These are phyloP conservation scores for Hura crepitans DNA, from an alignment of 441 rosid genomes.

Conservation along the genomic window DNA sequence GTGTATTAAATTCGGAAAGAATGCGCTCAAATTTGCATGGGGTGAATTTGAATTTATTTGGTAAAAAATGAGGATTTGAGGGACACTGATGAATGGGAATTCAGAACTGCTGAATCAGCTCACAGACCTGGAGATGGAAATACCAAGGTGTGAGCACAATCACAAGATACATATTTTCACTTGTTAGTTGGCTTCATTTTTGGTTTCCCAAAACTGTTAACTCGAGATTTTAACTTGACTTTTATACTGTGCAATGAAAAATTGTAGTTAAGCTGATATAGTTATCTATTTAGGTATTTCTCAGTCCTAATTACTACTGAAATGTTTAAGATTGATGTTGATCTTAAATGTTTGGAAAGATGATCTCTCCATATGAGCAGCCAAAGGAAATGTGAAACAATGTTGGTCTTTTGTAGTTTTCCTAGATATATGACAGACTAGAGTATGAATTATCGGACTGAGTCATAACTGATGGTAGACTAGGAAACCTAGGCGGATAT, in stretches of 20 bases:
- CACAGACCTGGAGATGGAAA: constrained; percentile 18
- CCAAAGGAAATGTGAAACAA: not conserved
- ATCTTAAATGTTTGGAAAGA: not conserved
- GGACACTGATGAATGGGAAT: constrained; percentile 39
- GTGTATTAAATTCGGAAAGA: constrained; percentile 28
- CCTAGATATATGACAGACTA: not conserved
- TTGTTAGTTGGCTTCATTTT: not conserved
- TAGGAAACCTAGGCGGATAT: too few species aligned
- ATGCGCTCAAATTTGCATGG: constrained; percentile 22
- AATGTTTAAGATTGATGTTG: not conserved
- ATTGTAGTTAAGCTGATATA: not conserved
- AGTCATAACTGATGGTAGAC: too few species aligned
- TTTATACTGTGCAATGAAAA: too few species aligned
- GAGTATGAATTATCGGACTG: too few species aligned
- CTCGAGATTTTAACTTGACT: not conserved
- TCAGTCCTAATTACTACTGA: not conserved
- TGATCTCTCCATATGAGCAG: not conserved
- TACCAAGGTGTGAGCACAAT: constrained; percentile 27
- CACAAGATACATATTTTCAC: not conserved
- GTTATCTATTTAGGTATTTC: constrained; percentile 1
- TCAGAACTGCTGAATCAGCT: constrained; percentile 43
- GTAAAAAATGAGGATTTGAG: constrained; percentile 22
- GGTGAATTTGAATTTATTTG: constrained; percentile 16
- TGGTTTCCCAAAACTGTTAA: not conserved
- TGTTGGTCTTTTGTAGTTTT: constrained; percentile 8